Evolutionary conservation across 805 yeast genomes (phyloP), one percentile per base, ranked within the genome.

Genomic region (Brettanomyces naardenensis): DNA sequence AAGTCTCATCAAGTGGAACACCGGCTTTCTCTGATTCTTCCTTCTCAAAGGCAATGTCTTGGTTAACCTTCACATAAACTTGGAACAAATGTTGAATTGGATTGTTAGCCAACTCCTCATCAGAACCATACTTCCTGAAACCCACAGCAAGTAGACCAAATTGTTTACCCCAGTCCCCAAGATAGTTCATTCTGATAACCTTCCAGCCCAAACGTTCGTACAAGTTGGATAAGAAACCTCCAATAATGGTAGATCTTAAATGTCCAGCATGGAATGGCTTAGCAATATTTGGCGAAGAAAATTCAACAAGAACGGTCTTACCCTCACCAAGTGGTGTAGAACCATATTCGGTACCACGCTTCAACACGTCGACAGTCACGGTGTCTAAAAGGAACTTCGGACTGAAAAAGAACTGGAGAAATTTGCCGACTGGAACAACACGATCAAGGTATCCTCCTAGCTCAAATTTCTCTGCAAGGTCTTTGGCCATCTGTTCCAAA

Each of bases 221-320:
- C 59, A 92, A 69, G 63, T 89, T 90, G 29, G 95, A 66, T 35
- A 92, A 61, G 67, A 88, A 92, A 13, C 97, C 97, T 51, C 99
- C 99, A 58, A 92, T 92, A 56, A 92, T 92, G 32, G 99, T 92
- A 23, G 95, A 84, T 65, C 99, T 81, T 62, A 92, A 75, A 62
- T 92, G 99, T 43, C 99, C 99, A 39, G 99, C 99, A 59, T 92
- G 99, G 82, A 92, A 92, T 10, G 99, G 99, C 66, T 92, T 92
- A 47, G 99, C 99, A 55, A 92, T 90, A 64, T 92, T 92, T 47
- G 99, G 99, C 26, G 97, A 89, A 2, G 96, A 86, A 55, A 92
- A 92, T 62, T 92, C 99, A 51, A 92, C 72, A 32, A 88, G 52
- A 14, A 83, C 70, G 45, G 69, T 80, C 65, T 87, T 82, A 45